Base-by-base conservation (phyloP, 179 eudicot genomes). In the Dionaea muscipula region DNA sequence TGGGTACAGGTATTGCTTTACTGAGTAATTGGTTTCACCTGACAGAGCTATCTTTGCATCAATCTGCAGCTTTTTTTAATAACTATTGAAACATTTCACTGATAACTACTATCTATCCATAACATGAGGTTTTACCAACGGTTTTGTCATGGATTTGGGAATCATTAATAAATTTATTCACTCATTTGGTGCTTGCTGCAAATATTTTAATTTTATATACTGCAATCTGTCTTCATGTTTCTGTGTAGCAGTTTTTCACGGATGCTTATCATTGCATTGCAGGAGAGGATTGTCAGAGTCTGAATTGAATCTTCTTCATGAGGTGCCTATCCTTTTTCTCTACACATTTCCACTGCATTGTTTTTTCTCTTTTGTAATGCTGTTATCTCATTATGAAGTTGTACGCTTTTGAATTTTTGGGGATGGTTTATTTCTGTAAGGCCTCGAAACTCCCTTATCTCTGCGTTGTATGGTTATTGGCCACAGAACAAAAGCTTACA, bases 231-330 rank as follows among this genome's bases (percentile, higher is more conserved):
- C n/a, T 2, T 26, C 5, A 26, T 15, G n/a, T 26, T 40, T 8
- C 25, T 33, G 27, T 25, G 19, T 41, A 27, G n/a, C 26, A 51
- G 43, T 36, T 46, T 62, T 26, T 40, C 18, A 28, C 46, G 33
- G 58, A 56, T 21, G 40, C 55, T 64, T 43, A 23, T 62, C 19
- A 38, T 33, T 47, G 41, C 51, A 63, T 68, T 69, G 75, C 79
- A 90, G 97, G 95, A 76, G 94, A 77, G 97, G 97, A 50, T 76
- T 90, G 66, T 86, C 97, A 11, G 94, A 80, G 61, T 73, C 85
- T 52, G 97, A 90, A 78, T 65, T 90, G 69, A 64, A 66, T 49
- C 83, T 78, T 68, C 84, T 90, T 37, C 78, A 57, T 57, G 81
- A 90, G 95, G 97, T 90, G 66, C 37, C 57, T 63, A 55, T 25